phyloP scores from a whole-genome alignment of 805 yeast genomes.

The Saccharomycopsis malanga region DNA sequence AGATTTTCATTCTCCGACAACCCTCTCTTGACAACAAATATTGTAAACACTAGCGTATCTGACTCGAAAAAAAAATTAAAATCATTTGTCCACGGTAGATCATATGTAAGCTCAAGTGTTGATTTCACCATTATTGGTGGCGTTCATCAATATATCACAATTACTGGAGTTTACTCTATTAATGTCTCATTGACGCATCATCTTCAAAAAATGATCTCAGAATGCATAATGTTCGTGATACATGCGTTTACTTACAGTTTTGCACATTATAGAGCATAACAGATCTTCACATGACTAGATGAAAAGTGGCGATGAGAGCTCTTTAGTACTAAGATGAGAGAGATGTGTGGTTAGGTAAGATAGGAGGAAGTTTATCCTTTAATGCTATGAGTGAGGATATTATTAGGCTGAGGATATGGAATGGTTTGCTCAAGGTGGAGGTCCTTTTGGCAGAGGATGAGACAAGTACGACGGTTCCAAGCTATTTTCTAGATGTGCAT shows the following conservation, averaged over 20 bases:
- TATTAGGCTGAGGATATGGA: conserved; percentile 15
- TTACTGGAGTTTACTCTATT: not conserved
- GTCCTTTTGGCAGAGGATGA: not conserved
- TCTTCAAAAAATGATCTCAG: no score
- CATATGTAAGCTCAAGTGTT: conserved; percentile 4
- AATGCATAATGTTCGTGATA: no score
- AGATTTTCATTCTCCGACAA: conserved; percentile 22
- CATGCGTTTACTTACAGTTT: no score
- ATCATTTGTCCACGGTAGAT: conserved; percentile 11
- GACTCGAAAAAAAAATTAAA: conserved; percentile 17
- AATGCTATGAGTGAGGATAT: conserved; percentile 4
- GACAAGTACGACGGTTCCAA: conserved; percentile 1
- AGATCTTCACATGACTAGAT: no score
- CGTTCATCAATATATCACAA: not conserved
- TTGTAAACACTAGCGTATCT: conserved; percentile 26
- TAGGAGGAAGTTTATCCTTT: no score
- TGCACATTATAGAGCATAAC: no score
- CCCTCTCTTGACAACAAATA: conserved; percentile 30
- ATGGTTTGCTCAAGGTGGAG: conserved; percentile 2
- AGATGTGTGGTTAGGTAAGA: no score
- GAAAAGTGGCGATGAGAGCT: no score
- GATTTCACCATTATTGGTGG: conserved; percentile 7
- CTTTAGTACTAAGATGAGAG: no score
- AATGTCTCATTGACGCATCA: not conserved
- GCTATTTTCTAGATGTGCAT: conserved; percentile 21